A percentile compares a stretch with the other conserved stretches of the same genome.
These are phyloP conservation scores for Calonectria montana DNA, from an alignment of 2,329 filamentous ascomycete genomes.

Conservation along the genomic window DNA sequence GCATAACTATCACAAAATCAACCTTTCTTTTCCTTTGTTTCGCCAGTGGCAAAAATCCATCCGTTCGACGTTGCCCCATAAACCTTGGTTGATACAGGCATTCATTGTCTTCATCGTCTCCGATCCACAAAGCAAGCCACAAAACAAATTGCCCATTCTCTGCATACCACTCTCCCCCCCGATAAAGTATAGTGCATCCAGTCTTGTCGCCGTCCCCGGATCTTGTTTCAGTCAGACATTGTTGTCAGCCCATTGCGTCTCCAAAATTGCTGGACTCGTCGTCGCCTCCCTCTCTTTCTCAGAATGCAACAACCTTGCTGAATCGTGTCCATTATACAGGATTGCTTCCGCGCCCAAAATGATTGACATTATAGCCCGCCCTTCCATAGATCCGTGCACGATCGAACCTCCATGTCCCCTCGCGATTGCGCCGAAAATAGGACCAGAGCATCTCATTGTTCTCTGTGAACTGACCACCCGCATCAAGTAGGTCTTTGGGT, in stretches of 20 bases:
- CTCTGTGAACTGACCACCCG: neutral
- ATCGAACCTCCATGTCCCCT: neutral
- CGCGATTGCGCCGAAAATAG: neutral
- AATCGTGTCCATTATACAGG: neutral
- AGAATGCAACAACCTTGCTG: neutral
- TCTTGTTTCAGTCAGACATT: neutral
- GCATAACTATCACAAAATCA: neutral
- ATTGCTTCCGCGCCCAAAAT: neutral
- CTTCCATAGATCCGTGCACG: neutral
- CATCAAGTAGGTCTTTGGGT: neutral
- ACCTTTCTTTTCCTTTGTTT: neutral
- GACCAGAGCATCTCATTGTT: neutral
- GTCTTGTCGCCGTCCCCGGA: constrained; percentile 1
- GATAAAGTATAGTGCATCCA: neutral
- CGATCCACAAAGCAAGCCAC: neutral
- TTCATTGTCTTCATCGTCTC: neutral
- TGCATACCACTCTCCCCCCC: neutral
- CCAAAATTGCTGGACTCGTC: neutral
- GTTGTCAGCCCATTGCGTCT: neutral
- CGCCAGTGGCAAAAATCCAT: neutral
- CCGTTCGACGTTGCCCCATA: neutral
- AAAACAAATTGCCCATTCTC: neutral
- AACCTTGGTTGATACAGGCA: too few species aligned
- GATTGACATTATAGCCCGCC: neutral
- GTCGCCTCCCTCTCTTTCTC: neutral